These are phyloP conservation scores for Rhynchospora breviuscula DNA, from an alignment of 176 grass and related monocot genomes.

Conservation along the genomic window DNA sequence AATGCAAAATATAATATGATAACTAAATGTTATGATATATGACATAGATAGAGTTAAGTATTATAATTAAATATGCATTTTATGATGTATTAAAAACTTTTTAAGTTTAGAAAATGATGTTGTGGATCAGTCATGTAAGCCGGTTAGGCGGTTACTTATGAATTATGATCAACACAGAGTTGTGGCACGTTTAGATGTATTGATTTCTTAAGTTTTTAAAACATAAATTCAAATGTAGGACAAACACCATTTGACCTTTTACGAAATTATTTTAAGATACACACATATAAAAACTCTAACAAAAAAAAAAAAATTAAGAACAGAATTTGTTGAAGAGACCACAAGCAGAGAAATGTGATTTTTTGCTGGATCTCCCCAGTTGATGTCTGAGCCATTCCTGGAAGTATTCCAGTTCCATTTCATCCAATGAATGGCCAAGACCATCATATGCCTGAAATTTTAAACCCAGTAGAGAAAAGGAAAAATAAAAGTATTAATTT, in stretches of 20 bases:
- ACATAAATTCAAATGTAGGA: too few relatives aligned
- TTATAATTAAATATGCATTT: too few relatives aligned
- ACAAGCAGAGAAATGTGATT: neutral
- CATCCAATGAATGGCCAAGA: slow-evolving; percentile 51
- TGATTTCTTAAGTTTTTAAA: too few relatives aligned
- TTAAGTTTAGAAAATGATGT: too few relatives aligned
- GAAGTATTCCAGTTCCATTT: slow-evolving; percentile 52
- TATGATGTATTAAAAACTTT: too few relatives aligned
- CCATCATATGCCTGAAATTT: slow-evolving; percentile 34
- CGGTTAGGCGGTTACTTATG: too few relatives aligned
- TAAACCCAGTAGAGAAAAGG: neutral
- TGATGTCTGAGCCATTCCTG: slow-evolving; percentile 32
- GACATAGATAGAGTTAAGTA: too few relatives aligned
- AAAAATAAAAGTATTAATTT: neutral
- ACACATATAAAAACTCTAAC: neutral
- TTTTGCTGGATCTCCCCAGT: slow-evolving; percentile 28
- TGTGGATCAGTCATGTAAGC: too few relatives aligned
- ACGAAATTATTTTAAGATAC: neutral
- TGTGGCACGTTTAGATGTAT: too few relatives aligned
- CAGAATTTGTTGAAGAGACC: slow-evolving; percentile 3
- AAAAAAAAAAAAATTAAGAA: neutral
- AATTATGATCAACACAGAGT: too few relatives aligned
- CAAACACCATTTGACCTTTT: neutral
- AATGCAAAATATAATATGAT: too few relatives aligned
- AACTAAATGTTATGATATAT: too few relatives aligned